phyloP scores from a whole-genome alignment of 768 basidiomycete genomes.

The Fistulinella prunicolor region DNA sequence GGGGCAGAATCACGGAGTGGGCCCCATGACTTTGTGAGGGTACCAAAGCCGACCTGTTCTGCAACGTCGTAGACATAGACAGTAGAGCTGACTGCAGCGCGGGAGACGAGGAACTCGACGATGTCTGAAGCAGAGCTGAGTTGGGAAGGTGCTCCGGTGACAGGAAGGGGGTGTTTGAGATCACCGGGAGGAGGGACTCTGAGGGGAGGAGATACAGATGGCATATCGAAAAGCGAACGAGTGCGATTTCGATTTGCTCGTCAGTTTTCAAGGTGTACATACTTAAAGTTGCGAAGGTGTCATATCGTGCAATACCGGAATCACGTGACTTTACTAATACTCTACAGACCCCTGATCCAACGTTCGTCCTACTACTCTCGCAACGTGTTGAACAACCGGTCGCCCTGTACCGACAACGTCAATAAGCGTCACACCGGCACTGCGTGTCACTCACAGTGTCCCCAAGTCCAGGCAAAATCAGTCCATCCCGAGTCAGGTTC shows the following conservation, averaged over 20 bases:
- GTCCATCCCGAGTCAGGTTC: constrained; percentile 65
- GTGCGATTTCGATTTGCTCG: not conserved
- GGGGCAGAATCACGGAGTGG: constrained; percentile 42
- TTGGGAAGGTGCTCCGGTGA: constrained; percentile 3
- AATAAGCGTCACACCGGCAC: not conserved
- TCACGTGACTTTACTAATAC: too few species aligned
- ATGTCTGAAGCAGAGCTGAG: constrained; percentile 52
- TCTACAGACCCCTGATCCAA: too few species aligned
- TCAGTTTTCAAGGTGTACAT: not conserved
- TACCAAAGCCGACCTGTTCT: constrained; percentile 79
- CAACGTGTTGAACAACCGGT: constrained; percentile 80
- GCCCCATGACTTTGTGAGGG: constrained; percentile 65
- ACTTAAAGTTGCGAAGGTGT: constrained; percentile 25
- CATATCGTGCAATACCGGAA: constrained; percentile 26
- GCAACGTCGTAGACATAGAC: constrained; percentile 84
- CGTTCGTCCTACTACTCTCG: too few species aligned
- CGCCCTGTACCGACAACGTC: constrained; percentile 52
- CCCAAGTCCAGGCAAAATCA: constrained; percentile 88
- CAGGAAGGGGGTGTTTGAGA: constrained; percentile 20
- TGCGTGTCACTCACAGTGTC: constrained; percentile 63
- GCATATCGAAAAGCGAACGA: not conserved
- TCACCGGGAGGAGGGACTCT: constrained; percentile 33
- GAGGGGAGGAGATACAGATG: constrained; percentile 32
- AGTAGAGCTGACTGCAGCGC: constrained; percentile 51
- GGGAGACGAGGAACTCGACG: constrained; percentile 68